Evolutionary conservation across 768 basidiomycete genomes (phyloP).

Genomic region (Leccinum imitatum): DNA sequence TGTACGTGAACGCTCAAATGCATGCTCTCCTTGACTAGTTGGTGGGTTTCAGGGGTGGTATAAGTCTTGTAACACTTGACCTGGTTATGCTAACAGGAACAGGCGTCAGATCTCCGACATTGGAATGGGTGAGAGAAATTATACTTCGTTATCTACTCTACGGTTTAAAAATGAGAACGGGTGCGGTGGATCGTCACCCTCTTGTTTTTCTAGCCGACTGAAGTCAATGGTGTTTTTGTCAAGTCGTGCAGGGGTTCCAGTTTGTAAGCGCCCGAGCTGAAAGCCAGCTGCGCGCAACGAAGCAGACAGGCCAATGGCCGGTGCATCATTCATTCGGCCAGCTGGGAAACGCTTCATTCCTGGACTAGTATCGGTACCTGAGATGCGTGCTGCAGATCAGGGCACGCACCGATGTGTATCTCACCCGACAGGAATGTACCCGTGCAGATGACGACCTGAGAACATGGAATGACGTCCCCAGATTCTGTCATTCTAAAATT

Average conservation of each 20-base stretch:
- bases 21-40: slow-evolving; percentile 71
- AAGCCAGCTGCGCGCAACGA: slow-evolving; percentile 77
- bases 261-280: slow-evolving; percentile 79
- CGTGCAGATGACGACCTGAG: slow-evolving; percentile 84
- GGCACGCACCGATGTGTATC: slow-evolving; percentile 74
- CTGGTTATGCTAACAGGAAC: slow-evolving; percentile 60
- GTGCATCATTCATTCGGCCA: slow-evolving; percentile 70
- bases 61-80: slow-evolving; percentile 68
- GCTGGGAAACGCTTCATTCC: slow-evolving; percentile 76
- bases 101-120: slow-evolving; percentile 1
- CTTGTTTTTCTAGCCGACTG: slow-evolving; percentile 54
- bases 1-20: slow-evolving; percentile 83
- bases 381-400: neutral
- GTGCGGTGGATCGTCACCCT: slow-evolving; percentile 60
- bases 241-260: slow-evolving; percentile 83
- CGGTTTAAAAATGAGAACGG: slow-evolving; percentile 78
- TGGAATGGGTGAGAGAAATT: slow-evolving; percentile 14
- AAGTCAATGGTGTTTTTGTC: slow-evolving; percentile 72
- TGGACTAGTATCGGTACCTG: slow-evolving; percentile 20
- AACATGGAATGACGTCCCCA: slow-evolving; percentile 68
- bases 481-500: slow-evolving; percentile 46
- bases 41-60: slow-evolving; percentile 73
- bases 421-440: slow-evolving; percentile 91
- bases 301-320: slow-evolving; percentile 71
- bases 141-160: slow-evolving; percentile 69